These are phyloP conservation scores for Protomyces inouyei DNA, from an alignment of 1,139 yeast species.

Conservation along the genomic window DNA sequence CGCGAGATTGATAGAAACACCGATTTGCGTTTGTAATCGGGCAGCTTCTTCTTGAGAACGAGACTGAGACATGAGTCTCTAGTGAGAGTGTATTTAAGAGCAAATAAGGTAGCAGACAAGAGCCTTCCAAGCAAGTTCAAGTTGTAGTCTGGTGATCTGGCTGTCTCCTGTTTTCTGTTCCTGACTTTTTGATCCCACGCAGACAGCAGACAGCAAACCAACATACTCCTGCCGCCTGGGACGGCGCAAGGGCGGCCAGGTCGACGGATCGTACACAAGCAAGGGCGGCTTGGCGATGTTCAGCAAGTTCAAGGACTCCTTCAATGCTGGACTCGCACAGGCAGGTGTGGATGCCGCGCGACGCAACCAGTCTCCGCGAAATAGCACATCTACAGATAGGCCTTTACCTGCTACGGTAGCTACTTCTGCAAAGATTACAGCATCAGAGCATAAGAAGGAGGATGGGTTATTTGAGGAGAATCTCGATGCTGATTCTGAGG, in stretches of 20 bases:
- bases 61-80: not conserved
- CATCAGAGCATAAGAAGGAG: not conserved
- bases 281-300: not conserved
- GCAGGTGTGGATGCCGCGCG: slow-evolving; percentile 25
- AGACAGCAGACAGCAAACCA: no score
- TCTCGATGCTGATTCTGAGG: not conserved
- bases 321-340: slow-evolving; percentile 19
- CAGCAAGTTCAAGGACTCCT: slow-evolving; percentile 20
- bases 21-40: slow-evolving; percentile 14
- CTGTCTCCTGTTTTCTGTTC: no score
- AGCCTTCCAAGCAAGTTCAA: no score
- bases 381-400: slow-evolving; percentile 10
- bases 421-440: not conserved
- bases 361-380: slow-evolving; percentile 18
- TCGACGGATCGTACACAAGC: no score
- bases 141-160: no score
- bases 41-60: not conserved
- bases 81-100: not conserved
- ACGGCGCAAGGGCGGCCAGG: no score
- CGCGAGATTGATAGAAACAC: slow-evolving; percentile 23
- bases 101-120: no score
- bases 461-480: not conserved
- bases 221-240: no score
- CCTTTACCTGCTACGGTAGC: not conserved
- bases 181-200: no score